Percentiles rank a stretch among this genome's conserved stretches.
phyloP scores from a whole-genome alignment of 352 stramenopile species.

The Globisporangium alternatum region DNA sequence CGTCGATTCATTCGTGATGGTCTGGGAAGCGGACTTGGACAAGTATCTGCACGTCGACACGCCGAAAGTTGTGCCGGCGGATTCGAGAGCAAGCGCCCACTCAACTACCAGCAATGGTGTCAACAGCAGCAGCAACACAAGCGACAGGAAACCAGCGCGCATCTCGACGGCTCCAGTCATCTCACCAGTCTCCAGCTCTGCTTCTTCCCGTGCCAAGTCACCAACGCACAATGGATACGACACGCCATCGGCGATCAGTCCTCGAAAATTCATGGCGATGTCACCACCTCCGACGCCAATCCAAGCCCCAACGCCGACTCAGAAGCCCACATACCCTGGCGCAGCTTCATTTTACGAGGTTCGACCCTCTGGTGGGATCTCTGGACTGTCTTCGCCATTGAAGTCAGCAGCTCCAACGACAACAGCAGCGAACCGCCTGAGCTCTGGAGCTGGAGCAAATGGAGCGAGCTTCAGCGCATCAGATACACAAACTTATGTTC shows the following conservation, averaged over 20 bases:
- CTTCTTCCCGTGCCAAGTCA: neutral
- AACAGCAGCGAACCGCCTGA: neutral
- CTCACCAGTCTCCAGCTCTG: neutral
- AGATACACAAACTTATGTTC: neutral
- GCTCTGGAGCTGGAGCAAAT: neutral
- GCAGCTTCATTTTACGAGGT: slow-evolving; percentile 33
- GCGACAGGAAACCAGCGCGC: neutral
- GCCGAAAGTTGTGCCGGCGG: slow-evolving; percentile 18
- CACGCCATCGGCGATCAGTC: neutral
- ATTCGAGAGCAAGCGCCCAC: neutral
- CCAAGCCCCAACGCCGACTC: slow-evolving; percentile 31
- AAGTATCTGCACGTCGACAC: slow-evolving; percentile 62
- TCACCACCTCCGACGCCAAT: slow-evolving; percentile 37
- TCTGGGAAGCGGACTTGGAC: slow-evolving; percentile 83
- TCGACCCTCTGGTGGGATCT: slow-evolving; percentile 7
- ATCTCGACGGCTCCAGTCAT: slow-evolving; percentile 9
- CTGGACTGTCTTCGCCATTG: slow-evolving; percentile 1
- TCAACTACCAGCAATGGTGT: slow-evolving; percentile 3
- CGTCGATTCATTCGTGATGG: slow-evolving; percentile 80
- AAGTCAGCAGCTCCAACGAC: neutral
- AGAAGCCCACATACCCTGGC: slow-evolving; percentile 41
- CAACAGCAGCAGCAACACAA: slow-evolving; percentile 4
- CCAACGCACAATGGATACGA: neutral
- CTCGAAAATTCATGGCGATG: slow-evolving; percentile 4
- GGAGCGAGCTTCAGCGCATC: neutral